A percentile compares a stretch with the other conserved stretches of the same genome.
Conservation (phyloP, 176 grass and related monocot species). For the Oryza punctata region DNA sequence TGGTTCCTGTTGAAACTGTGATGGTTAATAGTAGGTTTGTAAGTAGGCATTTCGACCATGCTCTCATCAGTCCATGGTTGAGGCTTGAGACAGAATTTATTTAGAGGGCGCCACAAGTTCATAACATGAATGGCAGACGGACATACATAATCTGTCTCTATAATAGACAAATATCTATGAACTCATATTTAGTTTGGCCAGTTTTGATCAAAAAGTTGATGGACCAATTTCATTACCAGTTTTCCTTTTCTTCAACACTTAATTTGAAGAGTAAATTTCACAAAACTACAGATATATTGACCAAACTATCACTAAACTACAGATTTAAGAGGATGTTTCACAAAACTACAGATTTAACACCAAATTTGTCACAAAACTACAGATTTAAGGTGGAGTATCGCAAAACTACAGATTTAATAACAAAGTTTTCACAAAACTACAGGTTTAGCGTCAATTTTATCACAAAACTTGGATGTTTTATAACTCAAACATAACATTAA, state of each 20-base stretch:
- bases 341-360: too few species aligned
- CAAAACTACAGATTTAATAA: too few species aligned
- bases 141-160: background rate
- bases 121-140: background rate
- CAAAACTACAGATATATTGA: too few species aligned
- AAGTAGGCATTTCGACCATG: background rate
- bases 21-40: slow-evolving; percentile 10
- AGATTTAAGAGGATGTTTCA: too few species aligned
- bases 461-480: too few species aligned
- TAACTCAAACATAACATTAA: too few species aligned
- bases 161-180: background rate
- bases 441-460: too few species aligned
- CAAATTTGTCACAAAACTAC: too few species aligned
- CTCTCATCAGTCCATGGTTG: background rate
- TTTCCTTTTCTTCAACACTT: background rate
- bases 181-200: background rate
- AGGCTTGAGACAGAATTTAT: background rate
- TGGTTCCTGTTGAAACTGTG: background rate
- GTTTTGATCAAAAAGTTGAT: slow-evolving; percentile 3
- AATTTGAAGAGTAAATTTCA: too few species aligned
- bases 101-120: slow-evolving; percentile 17
- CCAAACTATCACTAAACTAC: too few species aligned
- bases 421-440: too few species aligned
- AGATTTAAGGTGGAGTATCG: too few species aligned
- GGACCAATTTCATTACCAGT: background rate